Evolutionary conservation across 148 eudicot genomes (phyloP).

Genomic region (Chenopodium quinoa): DNA sequence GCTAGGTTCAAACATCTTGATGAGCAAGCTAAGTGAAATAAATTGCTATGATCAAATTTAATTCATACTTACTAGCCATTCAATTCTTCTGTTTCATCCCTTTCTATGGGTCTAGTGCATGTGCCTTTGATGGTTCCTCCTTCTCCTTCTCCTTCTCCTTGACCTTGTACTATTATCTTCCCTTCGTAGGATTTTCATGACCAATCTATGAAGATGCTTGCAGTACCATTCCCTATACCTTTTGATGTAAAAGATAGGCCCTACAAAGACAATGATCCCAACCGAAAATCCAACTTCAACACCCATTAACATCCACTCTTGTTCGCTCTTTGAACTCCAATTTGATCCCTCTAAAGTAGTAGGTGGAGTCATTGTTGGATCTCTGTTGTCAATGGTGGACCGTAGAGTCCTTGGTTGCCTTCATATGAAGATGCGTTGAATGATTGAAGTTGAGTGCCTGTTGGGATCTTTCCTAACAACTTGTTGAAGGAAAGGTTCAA

Average conservation of each 20-base stretch:
- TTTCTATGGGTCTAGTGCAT: not conserved
- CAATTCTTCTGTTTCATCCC: no score
- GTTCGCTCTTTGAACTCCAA: not conserved
- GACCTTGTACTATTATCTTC: not conserved
- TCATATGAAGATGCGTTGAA: slow-evolving; percentile 26
- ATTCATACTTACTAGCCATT: no score
- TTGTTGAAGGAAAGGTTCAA: slow-evolving; percentile 32
- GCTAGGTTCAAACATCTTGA: no score
- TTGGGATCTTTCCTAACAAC: slow-evolving; percentile 33
- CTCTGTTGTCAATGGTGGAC: slow-evolving; percentile 22
- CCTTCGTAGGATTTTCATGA: slow-evolving; percentile 6
- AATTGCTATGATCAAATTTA: no score
- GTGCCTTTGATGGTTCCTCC: not conserved
- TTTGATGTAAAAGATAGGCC: slow-evolving; percentile 19
- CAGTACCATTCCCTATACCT: slow-evolving; percentile 27
- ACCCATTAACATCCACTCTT: slow-evolving; percentile 15
- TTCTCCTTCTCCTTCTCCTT: not conserved
- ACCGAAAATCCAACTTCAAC: slow-evolving; percentile 20
- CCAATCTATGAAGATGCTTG: slow-evolving; percentile 6
- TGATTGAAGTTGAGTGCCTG: slow-evolving; percentile 27
- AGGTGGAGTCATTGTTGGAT: not conserved
- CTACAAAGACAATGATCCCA: slow-evolving; percentile 11
- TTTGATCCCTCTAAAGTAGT: not conserved
- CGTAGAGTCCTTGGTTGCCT: slow-evolving; percentile 33
- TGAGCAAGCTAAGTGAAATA: no score